Evolutionary conservation across 345 rosid species (phyloP).

Genomic region (Heritiera fomes): DNA sequence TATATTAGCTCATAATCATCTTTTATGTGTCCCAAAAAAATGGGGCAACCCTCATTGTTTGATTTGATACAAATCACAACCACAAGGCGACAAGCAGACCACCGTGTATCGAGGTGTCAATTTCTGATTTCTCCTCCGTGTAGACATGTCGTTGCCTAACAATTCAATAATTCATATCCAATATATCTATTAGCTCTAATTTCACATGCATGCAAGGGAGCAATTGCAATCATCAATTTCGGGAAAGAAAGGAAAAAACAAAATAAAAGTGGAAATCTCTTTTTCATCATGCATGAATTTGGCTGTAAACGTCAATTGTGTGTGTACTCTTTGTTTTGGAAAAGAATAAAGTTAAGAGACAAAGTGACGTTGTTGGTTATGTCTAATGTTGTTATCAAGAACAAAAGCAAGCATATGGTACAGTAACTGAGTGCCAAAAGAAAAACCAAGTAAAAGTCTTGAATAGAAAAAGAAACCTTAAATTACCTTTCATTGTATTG

Average conservation of each 20-base stretch:
- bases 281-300: conserved; percentile 31
- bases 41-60: conserved; percentile 16
- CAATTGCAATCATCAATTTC: conserved; percentile 20
- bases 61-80: conserved; percentile 24
- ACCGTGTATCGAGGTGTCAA: conserved; percentile 31
- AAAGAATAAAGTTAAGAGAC: background rate
- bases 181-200: conserved; percentile 5
- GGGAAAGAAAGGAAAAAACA: background rate
- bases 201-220: conserved; percentile 27
- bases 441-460: background rate
- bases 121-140: conserved; percentile 19
- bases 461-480: background rate
- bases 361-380: background rate
- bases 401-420: background rate
- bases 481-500: background rate
- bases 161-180: conserved; percentile 28
- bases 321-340: background rate
- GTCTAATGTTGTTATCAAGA: background rate
- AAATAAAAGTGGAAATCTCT: background rate
- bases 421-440: background rate
- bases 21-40: conserved; percentile 23
- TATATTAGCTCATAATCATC: conserved; percentile 13
- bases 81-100: conserved; percentile 38
- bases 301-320: conserved; percentile 14
- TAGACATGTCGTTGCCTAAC: conserved; percentile 29